A percentile compares a stretch with the other conserved stretches of the same genome.
These are phyloP conservation scores for Ilyonectria sp. DNA, from an alignment of 2,329 filamentous ascomycete species.

Conservation along the genomic window DNA sequence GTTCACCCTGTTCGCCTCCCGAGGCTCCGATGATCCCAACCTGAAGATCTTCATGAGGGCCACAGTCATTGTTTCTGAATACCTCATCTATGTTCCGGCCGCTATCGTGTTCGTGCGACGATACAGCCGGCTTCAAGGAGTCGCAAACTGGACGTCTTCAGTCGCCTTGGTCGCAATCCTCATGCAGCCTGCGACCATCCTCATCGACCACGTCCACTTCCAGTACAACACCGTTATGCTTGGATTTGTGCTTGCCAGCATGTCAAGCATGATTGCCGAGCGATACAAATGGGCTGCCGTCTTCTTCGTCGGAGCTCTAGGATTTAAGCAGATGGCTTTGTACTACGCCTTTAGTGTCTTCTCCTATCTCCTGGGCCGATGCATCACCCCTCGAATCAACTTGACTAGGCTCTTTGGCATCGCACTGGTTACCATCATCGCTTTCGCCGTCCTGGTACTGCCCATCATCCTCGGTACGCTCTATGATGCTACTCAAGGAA, in stretches of 20 bases:
- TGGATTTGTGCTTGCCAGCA: constrained; percentile 86
- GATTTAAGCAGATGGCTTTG: constrained; percentile 99
- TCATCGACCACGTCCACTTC: constrained; percentile 96
- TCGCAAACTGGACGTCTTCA: constrained; percentile 85
- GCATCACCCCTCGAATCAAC: constrained; percentile 81
- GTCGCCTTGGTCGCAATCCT: constrained; percentile 91
- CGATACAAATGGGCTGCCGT: constrained; percentile 90
- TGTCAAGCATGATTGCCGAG: constrained; percentile 90
- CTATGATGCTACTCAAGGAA: constrained; percentile 77
- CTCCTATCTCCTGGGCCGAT: constrained; percentile 89
- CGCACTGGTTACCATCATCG: constrained; percentile 77
- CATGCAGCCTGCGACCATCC: constrained; percentile 90
- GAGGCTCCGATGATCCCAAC: constrained; percentile 82
- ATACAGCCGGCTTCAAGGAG: constrained; percentile 81
- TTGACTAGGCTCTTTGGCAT: constrained; percentile 80
- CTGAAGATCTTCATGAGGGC: constrained; percentile 97
- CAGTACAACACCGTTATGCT: constrained; percentile 99
- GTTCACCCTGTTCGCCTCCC: constrained; percentile 89
- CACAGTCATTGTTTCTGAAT: constrained; percentile 92
- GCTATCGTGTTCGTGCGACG: constrained; percentile 88
- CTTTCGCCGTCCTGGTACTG: constrained; percentile 82
- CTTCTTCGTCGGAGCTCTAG: constrained; percentile 94
- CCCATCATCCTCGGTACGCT: constrained; percentile 82
- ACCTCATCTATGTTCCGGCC: constrained; percentile 89
- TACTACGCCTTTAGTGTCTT: constrained; percentile 97